Evolutionary conservation across 441 rosid genomes (phyloP).

Genomic region (Manihot esculenta): DNA sequence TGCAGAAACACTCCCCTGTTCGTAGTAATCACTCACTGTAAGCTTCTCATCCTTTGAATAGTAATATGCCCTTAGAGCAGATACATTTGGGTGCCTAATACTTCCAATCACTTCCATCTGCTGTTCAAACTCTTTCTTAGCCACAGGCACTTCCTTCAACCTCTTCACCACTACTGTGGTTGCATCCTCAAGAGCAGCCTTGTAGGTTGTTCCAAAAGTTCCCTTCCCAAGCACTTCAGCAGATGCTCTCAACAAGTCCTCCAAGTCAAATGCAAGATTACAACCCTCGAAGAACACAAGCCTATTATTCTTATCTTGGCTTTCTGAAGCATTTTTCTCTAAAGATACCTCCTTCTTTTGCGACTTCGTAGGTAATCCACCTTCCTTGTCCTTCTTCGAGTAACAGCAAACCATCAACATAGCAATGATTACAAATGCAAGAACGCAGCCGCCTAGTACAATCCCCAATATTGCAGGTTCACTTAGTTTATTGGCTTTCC

Average conservation of each 20-base stretch:
- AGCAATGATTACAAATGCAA: conserved; percentile 43
- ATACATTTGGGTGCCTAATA: conserved; percentile 68
- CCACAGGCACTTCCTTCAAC: conserved; percentile 59
- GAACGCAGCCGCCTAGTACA: conserved; percentile 45
- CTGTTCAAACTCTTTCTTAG: conserved; percentile 72
- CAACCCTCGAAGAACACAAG: conserved; percentile 74
- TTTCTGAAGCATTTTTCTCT: conserved; percentile 45
- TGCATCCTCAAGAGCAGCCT: conserved; percentile 74
- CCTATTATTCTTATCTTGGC: conserved; percentile 45
- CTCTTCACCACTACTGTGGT: conserved; percentile 75
- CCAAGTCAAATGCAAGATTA: conserved; percentile 69
- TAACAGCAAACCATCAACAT: conserved; percentile 45
- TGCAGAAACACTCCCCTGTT: conserved; percentile 56
- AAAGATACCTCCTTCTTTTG: conserved; percentile 43
- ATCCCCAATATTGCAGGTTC: conserved; percentile 63
- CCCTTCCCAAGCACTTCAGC: conserved; percentile 96
- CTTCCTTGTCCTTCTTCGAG: conserved; percentile 34
- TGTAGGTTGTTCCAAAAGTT: conserved; percentile 74
- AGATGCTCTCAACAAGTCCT: conserved; percentile 78
- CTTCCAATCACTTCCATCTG: conserved; percentile 75
- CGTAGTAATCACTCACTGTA: conserved; percentile 62
- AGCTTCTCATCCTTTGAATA: conserved; percentile 93
- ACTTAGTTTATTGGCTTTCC: conserved; percentile 37
- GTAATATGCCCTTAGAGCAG: conserved; percentile 73
- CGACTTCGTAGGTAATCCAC: conserved; percentile 29